A percentile compares a stretch with the other conserved stretches of the same genome.
Conservation (phyloP, 495 filamentous ascomycete species). For the Tuber magnatum region DNA sequence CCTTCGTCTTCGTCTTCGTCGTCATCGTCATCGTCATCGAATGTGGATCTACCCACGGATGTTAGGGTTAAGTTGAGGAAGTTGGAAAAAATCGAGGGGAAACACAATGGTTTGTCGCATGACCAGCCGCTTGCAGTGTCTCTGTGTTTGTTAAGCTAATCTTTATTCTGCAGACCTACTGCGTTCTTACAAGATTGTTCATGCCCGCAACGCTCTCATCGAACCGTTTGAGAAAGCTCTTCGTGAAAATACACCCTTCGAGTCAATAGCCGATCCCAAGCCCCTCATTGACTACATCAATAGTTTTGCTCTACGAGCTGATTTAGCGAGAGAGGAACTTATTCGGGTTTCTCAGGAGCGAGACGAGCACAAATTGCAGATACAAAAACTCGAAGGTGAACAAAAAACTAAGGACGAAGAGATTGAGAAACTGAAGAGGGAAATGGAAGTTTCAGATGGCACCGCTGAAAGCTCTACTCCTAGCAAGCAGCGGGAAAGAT, state of each 20-base stretch:
- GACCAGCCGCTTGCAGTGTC: conserved; percentile 6
- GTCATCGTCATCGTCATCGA: conserved; percentile 30
- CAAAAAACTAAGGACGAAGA: conserved; percentile 43
- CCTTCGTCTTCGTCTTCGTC: conserved; percentile 20
- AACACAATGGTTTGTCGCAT: conserved; percentile 62
- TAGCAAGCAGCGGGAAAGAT: conserved; percentile 32
- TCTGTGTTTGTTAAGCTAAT: conserved; percentile 5
- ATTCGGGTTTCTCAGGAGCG: conserved; percentile 76
- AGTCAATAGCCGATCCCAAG: conserved; percentile 75
- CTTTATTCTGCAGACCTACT: conserved; percentile 59
- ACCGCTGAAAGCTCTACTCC: conserved; percentile 15
- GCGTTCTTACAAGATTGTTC: conserved; percentile 82
- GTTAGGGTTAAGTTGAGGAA: conserved; percentile 63
- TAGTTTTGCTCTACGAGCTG: conserved; percentile 72
- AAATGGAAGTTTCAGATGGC: conserved; percentile 21
- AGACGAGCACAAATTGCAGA: conserved; percentile 69
- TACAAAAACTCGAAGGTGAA: conserved; percentile 55
- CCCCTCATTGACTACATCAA: conserved; percentile 90
- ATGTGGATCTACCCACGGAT: conserved; percentile 64
- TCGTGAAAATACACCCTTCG: conserved; percentile 82
- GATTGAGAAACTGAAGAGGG: conserved; percentile 21
- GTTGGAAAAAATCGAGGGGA: conserved; percentile 76
- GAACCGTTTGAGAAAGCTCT: conserved; percentile 88
- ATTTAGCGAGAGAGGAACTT: conserved; percentile 89
- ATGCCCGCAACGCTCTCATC: conserved; percentile 73